Conservation (phyloP, 208 protist species). For the Wallacemonas rigidus region DNA sequence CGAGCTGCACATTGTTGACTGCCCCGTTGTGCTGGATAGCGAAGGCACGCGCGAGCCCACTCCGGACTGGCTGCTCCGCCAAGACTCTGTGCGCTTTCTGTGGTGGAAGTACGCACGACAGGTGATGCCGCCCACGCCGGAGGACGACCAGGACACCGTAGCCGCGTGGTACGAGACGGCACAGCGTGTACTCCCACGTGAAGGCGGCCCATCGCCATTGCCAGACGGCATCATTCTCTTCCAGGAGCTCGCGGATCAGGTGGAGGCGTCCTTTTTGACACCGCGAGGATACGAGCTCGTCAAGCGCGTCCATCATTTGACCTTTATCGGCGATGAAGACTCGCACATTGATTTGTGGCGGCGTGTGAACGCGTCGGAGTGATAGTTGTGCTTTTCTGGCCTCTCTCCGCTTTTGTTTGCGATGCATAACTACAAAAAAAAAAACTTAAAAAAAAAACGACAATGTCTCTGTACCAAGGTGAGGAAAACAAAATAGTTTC, state of each 20-base stretch:
- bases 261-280: conserved; percentile 41
- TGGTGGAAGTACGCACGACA: conserved; percentile 55
- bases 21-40: conserved; percentile 43
- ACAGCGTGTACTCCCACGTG: conserved; percentile 18
- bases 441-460: neutral
- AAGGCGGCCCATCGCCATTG: conserved; percentile 18
- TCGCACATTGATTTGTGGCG: conserved; percentile 64
- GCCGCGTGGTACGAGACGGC: conserved; percentile 23
- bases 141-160: neutral
- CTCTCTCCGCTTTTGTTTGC: conserved; percentile 14
- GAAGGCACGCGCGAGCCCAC: conserved; percentile 34
- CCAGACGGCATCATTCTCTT: conserved; percentile 72
- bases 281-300: conserved; percentile 43
- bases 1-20: conserved; percentile 53
- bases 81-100: conserved; percentile 29
- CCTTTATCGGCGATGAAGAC: conserved; percentile 48
- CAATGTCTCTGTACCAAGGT: too few relatives aligned
- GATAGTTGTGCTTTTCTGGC: conserved; percentile 8
- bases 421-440: neutral
- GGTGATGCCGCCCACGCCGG: neutral
- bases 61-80: conserved; percentile 40
- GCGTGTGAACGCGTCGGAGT: neutral
- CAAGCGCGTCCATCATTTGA: conserved; percentile 43
- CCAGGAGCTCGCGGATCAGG: conserved; percentile 26
- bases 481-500: too few relatives aligned